Base-by-base conservation (phyloP, 371 early-diverging fungal genomes). In the Amoeboaphelidium protococcarum region DNA sequence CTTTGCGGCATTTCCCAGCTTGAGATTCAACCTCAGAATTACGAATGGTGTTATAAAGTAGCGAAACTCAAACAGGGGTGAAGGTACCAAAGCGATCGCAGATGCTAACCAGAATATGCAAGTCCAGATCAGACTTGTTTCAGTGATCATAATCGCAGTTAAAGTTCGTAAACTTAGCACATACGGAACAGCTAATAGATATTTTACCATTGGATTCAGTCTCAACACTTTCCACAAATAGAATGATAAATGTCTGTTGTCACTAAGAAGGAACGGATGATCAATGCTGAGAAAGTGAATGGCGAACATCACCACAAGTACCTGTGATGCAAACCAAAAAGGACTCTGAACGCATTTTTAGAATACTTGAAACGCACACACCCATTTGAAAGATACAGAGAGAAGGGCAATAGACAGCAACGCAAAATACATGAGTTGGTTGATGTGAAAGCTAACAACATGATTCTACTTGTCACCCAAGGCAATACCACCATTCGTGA, bases 181-280 rank as follows among this genome's bases (percentile, higher is more conserved):
- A 54, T 91, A 90, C 0, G 48, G 54, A 0, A 87, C 87, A 0
- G 77, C 55, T 2, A 76, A 54, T 1, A 65, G 47, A 53, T 82
- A 87, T 21, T 73, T 64, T 1, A 65, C 51, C 1, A 48, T 43
- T 51, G 62, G 52, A 50, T 77, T 70, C 12, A 66, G 54, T 0
- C 69, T 67, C 47, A 72, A 82, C 0, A 84, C 46, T 52, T 73
- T 77, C 89, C 91, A 91, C 21, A 94, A 48, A 57, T 94, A 94
- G 57, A 94, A 94, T 12, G 82, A 73, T 46, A 77, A 86, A 65
- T 94, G 95, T 27, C 92, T 70, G 57, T 94, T 94, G 55, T 94
- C 95, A 51, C 81, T 77, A 27, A 91, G 67, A 43, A 94, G 55
- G 58, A 90, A 94, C 13, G 90, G 89, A 57, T 94, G 95, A 51